Evolutionary conservation across 345 rosid species (phyloP).

Genomic region (Populus alba): DNA sequence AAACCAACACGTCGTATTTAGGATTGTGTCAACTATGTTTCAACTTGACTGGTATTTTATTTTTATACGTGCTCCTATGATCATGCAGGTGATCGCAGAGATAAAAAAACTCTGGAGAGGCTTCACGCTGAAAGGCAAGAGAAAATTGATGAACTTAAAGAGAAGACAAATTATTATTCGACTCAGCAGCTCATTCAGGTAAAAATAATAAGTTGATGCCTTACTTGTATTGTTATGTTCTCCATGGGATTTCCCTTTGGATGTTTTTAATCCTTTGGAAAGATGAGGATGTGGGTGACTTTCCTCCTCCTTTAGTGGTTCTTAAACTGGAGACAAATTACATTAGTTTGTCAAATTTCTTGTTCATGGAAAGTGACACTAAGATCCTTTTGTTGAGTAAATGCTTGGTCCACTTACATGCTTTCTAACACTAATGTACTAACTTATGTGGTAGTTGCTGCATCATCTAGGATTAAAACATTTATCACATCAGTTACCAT

Average conservation of each 20-base stretch:
- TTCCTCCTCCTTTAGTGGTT: too few species aligned
- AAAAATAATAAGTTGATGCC: background rate
- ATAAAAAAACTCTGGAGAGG: constrained; percentile 75
- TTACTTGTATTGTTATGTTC: background rate
- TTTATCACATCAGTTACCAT: too few species aligned
- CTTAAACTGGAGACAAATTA: too few species aligned
- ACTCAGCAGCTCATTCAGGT: constrained; percentile 98
- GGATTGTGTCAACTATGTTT: background rate
- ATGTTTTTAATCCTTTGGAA: background rate
- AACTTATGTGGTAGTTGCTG: too few species aligned
- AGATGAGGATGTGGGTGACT: too few species aligned
- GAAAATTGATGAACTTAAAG: constrained; percentile 92
- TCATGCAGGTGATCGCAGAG: constrained; percentile 69
- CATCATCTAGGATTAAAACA: too few species aligned
- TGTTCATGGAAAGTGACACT: too few species aligned
- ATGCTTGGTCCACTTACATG: too few species aligned
- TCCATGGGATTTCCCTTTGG: background rate
- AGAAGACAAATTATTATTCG: constrained; percentile 82
- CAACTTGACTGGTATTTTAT: background rate
- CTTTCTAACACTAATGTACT: too few species aligned
- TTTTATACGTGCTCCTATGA: background rate
- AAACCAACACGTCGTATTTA: too few species aligned
- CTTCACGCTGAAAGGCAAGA: constrained; percentile 85
- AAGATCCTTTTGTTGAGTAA: too few species aligned
- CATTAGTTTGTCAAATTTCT: too few species aligned